phyloP scores from a whole-genome alignment of 2,329 filamentous ascomycete genomes.

The Xylariaceae sp. region DNA sequence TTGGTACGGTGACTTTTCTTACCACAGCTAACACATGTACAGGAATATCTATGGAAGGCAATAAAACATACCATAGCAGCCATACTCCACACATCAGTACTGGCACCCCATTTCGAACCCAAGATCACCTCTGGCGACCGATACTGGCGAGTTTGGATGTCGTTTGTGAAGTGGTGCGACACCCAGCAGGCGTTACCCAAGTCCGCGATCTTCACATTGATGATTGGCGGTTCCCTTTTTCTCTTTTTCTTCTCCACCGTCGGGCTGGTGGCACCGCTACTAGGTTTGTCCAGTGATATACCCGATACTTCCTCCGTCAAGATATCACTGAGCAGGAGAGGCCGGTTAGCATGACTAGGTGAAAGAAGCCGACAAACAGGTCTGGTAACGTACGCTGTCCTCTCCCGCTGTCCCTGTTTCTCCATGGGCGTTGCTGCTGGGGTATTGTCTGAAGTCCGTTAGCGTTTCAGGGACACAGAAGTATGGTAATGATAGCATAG shows the following conservation, averaged over 20 bases:
- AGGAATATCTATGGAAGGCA: too few relatives aligned
- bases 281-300: slow-evolving; percentile 80
- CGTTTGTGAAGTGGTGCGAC: slow-evolving; percentile 97
- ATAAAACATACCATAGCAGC: slow-evolving; percentile 79
- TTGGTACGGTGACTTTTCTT: too few relatives aligned
- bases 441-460: slow-evolving; percentile 25
- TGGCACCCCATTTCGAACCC: slow-evolving; percentile 97
- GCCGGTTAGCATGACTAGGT: slow-evolving; percentile 8
- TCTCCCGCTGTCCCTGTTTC: slow-evolving; percentile 78
- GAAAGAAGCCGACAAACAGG: slow-evolving; percentile 1
- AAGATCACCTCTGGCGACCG: slow-evolving; percentile 95
- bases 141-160: slow-evolving; percentile 97
- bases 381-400: slow-evolving; percentile 70
- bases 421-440: slow-evolving; percentile 53
- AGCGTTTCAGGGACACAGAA: slow-evolving; percentile 20
- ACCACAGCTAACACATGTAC: too few relatives aligned
- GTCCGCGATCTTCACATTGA: slow-evolving; percentile 98
- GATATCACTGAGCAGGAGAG: slow-evolving; percentile 63
- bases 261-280: slow-evolving; percentile 31
- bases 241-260: slow-evolving; percentile 60
- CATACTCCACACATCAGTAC: slow-evolving; percentile 99
- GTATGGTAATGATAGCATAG: not conserved
- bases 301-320: slow-evolving; percentile 90
- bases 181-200: slow-evolving; percentile 98
- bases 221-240: slow-evolving; percentile 57